phyloP scores from a whole-genome alignment of 2,329 filamentous ascomycete genomes.

The Diaporthe sp. region DNA sequence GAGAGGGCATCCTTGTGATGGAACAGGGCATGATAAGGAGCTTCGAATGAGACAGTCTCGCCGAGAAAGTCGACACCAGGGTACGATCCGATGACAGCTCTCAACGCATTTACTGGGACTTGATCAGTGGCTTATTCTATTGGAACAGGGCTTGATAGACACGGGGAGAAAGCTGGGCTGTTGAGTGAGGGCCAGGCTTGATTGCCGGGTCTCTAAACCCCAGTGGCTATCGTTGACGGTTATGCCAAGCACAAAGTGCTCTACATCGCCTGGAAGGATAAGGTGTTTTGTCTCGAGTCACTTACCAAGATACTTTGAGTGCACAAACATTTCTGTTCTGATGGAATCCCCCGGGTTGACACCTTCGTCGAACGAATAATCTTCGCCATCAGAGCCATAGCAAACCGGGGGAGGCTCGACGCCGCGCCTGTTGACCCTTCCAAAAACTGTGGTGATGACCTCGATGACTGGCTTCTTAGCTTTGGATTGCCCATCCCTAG shows the following conservation, averaged over 20 bases:
- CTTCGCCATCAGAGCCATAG: conserved; percentile 37
- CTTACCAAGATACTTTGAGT: conserved; percentile 57
- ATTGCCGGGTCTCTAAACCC: neutral
- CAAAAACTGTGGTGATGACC: conserved; percentile 57
- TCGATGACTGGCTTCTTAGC: conserved; percentile 56
- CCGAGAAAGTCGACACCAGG: conserved; percentile 56
- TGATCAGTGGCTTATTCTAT: neutral
- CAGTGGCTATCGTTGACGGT: neutral
- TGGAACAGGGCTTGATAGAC: neutral
- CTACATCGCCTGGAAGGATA: neutral
- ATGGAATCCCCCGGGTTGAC: conserved; percentile 48
- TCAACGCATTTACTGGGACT: conserved; percentile 56
- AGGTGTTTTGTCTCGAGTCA: neutral
- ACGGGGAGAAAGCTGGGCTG: neutral
- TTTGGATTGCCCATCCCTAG: conserved; percentile 46
- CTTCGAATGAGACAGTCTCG: conserved; percentile 55
- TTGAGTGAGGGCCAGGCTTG: neutral
- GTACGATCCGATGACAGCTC: conserved; percentile 64
- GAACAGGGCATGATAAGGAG: conserved; percentile 63
- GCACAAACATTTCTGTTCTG: conserved; percentile 58
- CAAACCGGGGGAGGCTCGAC: conserved; percentile 26
- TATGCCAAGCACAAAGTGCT: neutral
- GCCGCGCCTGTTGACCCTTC: conserved; percentile 41
- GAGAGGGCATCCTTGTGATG: conserved; percentile 61
- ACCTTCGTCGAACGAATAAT: conserved; percentile 39